Evolutionary conservation across 1,284 basidiomycete genomes (phyloP), one percentile per base, ranked within the genome.

Genomic region (Malassezia equina): DNA sequence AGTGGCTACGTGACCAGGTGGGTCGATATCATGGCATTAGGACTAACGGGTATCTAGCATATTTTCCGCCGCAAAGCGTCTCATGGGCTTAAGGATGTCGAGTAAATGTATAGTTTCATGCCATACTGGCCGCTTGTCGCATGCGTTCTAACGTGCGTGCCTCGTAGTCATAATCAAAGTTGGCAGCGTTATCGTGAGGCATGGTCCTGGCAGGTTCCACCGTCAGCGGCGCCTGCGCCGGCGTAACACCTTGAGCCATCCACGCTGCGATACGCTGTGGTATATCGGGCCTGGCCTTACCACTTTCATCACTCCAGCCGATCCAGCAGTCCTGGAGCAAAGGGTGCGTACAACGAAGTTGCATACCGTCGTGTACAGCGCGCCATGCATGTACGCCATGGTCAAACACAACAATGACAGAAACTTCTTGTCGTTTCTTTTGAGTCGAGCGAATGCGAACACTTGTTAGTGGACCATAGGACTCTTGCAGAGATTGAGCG

Each of bases 1-100:
- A 70, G 51, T 73, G 70, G 70, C 58, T 73, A n/a, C 59, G 70
- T 3, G 69, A 73, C 50, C 67, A 71, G 41, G 55, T 55, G 43
- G 36, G 59, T 60, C 1, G 7, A 21, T 33, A 5, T 25, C 29
- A 34, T 13, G 36, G 17, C n/a, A 23, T 19, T 17, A 17, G 31
- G 13, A 36, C 31, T 47, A 24, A 47, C 23, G 49, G 55, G 50
- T 53, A 27, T 28, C 47, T 28, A 53, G 56, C 59, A 62, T 5
- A 63, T 63, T 9, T 72, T 60, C 64, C 55, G 64, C 46, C 59
- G 69, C 32, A 72, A 72, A 55, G 63, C 66, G 3, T 61, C 63
- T 8, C 66, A 72, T 33, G 69, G 69, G 8, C 57, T 72, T 43
- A 51, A 66, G 33, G 57, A 65, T 39, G 59, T 63, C 21, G 50